phyloP scores from a whole-genome alignment of 495 filamentous ascomycete genomes.

The Cercophora scortea region DNA sequence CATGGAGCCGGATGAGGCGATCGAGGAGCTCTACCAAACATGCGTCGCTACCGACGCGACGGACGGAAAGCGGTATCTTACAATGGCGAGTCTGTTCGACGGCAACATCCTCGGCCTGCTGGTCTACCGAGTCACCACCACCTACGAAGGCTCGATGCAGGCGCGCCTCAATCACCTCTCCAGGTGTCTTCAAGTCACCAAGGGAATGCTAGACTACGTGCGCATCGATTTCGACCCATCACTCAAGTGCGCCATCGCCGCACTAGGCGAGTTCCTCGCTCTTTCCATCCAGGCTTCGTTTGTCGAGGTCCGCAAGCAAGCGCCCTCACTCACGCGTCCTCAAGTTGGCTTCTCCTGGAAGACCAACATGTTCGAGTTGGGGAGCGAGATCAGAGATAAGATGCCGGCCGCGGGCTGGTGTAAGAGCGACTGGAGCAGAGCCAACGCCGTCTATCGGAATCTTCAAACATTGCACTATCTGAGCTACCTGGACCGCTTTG shows the following conservation, averaged over 20 bases:
- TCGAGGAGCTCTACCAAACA: background rate
- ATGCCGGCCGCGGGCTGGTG: slow-evolving; percentile 17
- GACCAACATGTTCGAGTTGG: background rate
- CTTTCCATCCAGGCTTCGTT: background rate
- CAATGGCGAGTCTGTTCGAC: background rate
- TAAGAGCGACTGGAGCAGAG: slow-evolving; percentile 12
- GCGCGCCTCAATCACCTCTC: slow-evolving; percentile 2
- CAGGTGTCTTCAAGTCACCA: slow-evolving; percentile 4
- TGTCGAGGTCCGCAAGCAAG: background rate
- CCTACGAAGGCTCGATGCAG: background rate
- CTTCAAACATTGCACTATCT: slow-evolving; percentile 10
- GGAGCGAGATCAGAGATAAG: background rate
- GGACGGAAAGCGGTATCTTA: no score
- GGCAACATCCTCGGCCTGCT: background rate
- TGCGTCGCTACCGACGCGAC: background rate
- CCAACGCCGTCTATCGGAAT: slow-evolving; percentile 5
- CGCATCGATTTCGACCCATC: slow-evolving; percentile 6
- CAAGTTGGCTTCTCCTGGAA: slow-evolving; percentile 3
- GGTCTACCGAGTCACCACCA: background rate
- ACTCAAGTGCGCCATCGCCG: slow-evolving; percentile 11
- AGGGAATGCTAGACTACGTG: background rate
- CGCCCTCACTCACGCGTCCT: background rate
- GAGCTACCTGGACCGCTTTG: slow-evolving; percentile 8
- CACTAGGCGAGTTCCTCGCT: slow-evolving; percentile 9
- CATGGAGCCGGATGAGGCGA: background rate